phyloP scores from a whole-genome alignment of 2,329 filamentous ascomycete genomes.

The Ophiostoma australiae region DNA sequence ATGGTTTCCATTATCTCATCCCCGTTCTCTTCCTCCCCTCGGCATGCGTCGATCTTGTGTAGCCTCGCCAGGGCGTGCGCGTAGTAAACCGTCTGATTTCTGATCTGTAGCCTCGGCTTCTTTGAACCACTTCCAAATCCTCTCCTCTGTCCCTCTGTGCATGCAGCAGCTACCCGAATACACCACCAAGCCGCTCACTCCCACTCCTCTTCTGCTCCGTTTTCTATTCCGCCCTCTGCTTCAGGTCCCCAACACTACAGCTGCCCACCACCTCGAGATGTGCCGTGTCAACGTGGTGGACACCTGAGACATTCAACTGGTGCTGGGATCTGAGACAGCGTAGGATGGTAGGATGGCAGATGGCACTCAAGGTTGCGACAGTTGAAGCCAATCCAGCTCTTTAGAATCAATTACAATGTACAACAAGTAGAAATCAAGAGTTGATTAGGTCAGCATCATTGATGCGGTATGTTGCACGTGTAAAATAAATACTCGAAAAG shows the following conservation, averaged over 20 bases:
- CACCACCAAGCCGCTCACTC: not conserved
- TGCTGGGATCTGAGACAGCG: not conserved
- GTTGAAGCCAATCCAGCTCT: too few species aligned
- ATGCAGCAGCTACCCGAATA: not conserved
- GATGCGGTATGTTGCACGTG: not conserved
- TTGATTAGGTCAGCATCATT: not conserved
- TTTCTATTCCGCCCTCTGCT: not conserved
- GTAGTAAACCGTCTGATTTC: conserved; percentile 7
- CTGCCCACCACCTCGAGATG: not conserved
- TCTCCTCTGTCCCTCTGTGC: not conserved
- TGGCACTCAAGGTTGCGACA: not conserved
- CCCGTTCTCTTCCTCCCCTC: not conserved
- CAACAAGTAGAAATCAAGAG: not conserved
- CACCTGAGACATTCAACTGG: not conserved
- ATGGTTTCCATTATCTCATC: not conserved
- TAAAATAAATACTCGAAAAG: not conserved
- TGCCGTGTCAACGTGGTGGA: not conserved
- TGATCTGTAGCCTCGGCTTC: not conserved
- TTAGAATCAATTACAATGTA: not conserved
- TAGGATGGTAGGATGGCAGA: not conserved
- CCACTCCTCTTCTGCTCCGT: too few species aligned
- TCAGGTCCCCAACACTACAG: not conserved
- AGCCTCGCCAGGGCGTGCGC: not conserved
- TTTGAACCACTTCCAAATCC: not conserved
- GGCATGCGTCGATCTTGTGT: not conserved